phyloP scores from a whole-genome alignment of 2,329 filamentous ascomycete genomes.

The Verticillium dahliae region DNA sequence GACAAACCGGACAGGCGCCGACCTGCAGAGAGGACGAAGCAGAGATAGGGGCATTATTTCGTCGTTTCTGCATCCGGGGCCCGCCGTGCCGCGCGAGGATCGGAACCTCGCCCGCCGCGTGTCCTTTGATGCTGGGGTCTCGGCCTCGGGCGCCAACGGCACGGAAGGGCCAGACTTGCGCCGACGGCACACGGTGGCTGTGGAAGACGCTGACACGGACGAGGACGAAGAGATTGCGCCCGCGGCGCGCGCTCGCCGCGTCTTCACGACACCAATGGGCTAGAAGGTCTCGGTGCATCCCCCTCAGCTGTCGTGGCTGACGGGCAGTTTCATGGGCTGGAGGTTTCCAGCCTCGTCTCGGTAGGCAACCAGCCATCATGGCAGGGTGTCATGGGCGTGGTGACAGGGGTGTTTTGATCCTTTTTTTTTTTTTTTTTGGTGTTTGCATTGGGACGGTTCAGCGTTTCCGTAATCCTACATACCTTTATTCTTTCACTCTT shows the following conservation, averaged over 20 bases:
- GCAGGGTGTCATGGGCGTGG: too few species aligned
- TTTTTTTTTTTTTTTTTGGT: background rate
- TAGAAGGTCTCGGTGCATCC: conserved; percentile 1
- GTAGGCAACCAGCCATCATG: background rate
- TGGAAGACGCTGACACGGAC: conserved; percentile 6
- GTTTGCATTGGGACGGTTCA: background rate
- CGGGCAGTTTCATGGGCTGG: background rate
- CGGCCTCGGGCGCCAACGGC: background rate
- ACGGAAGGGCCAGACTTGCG: conserved; percentile 5
- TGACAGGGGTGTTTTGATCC: conserved; percentile 1
- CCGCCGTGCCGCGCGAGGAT: conserved; percentile 25
- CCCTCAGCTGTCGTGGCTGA: background rate
- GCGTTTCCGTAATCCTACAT: background rate
- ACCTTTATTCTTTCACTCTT: too few species aligned
- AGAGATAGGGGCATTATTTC: conserved; percentile 35
- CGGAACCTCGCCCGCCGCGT: conserved; percentile 4
- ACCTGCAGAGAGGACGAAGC: conserved; percentile 25
- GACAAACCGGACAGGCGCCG: conserved; percentile 12
- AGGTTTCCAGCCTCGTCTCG: conserved; percentile 1
- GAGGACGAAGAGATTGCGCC: background rate
- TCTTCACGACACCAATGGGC: conserved; percentile 7
- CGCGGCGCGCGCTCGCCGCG: conserved; percentile 3
- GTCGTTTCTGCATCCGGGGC: conserved; percentile 42
- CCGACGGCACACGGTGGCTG: conserved; percentile 8
- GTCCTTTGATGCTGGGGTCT: conserved; percentile 5